phyloP scores from a whole-genome alignment of 1,284 basidiomycete genomes.

The Irpex sp. region DNA sequence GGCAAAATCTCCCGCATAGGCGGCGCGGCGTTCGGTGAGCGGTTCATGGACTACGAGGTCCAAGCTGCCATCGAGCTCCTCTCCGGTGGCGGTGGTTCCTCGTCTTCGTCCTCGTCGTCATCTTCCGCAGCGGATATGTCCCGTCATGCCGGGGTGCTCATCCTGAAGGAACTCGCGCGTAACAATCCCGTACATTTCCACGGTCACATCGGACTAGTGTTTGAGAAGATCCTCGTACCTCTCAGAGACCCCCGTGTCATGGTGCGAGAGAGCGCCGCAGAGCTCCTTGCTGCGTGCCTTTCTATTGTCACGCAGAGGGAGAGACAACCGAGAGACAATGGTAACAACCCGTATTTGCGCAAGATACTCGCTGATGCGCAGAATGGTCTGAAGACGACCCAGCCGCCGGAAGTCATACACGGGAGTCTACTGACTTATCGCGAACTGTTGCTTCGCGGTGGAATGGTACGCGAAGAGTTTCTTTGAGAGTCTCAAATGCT shows the following conservation, averaged over 20 bases:
- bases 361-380: constrained; percentile 90
- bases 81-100: constrained; percentile 50
- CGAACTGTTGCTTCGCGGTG: constrained; percentile 88
- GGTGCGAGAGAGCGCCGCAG: constrained; percentile 87
- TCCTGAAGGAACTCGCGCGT: constrained; percentile 85
- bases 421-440: constrained; percentile 92
- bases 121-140: background rate
- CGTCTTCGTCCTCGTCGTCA: background rate
- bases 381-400: constrained; percentile 74
- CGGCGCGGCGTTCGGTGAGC: constrained; percentile 77
- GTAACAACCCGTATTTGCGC: constrained; percentile 46
- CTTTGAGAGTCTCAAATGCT: too few relatives aligned
- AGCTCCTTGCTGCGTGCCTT: constrained; percentile 84
- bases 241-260: constrained; percentile 80
- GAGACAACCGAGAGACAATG: constrained; percentile 49
- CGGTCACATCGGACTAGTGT: constrained; percentile 78
- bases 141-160: constrained; percentile 83
- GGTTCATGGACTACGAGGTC: constrained; percentile 84
- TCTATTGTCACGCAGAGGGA: constrained; percentile 78
- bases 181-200: constrained; percentile 85
- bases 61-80: constrained; percentile 76
- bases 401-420: constrained; percentile 79
- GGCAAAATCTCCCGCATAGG: constrained; percentile 80
- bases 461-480: constrained; percentile 57
- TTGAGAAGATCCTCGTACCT: constrained; percentile 88